phyloP scores from a whole-genome alignment of 257 asterid species.

The Striga asiatica region DNA sequence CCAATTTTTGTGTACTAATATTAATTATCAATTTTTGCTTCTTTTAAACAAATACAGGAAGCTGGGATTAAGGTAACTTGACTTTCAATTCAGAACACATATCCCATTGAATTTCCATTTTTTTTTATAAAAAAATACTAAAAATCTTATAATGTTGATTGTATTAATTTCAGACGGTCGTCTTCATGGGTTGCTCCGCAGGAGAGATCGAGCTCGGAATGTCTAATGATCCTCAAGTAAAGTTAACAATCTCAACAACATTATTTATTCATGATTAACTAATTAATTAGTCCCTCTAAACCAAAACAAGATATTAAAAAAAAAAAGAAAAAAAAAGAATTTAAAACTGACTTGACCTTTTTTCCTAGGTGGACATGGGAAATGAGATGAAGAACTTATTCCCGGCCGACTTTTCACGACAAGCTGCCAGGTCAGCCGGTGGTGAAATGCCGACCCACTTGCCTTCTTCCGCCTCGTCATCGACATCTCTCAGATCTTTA shows the following conservation, averaged over 20 bases:
- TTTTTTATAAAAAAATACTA: no score
- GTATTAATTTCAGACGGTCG: constrained; percentile 27
- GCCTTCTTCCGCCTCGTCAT: constrained; percentile 63
- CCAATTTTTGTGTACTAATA: no score
- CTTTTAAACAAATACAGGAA: constrained; percentile 33
- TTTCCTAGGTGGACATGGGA: constrained; percentile 45
- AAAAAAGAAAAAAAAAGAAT: no score
- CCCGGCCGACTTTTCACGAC: constrained; percentile 25
- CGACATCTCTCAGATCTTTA: constrained; percentile 53
- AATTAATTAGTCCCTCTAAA: not conserved
- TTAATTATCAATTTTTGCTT: not conserved
- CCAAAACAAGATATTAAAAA: not conserved
- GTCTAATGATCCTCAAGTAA: constrained; percentile 35
- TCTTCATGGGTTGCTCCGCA: constrained; percentile 58
- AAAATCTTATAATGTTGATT: not conserved
- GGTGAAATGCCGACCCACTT: constrained; percentile 20
- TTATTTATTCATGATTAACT: not conserved
- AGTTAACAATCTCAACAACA: not conserved
- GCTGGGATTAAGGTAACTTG: constrained; percentile 79
- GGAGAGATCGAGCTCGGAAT: constrained; percentile 87
- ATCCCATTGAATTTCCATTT: not conserved
- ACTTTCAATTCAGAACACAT: not conserved
- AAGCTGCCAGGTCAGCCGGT: not conserved
- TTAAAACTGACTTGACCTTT: no score
- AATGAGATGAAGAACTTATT: constrained; percentile 40